phyloP scores from a whole-genome alignment of 257 asterid genomes.

The Scutellaria minor region DNA sequence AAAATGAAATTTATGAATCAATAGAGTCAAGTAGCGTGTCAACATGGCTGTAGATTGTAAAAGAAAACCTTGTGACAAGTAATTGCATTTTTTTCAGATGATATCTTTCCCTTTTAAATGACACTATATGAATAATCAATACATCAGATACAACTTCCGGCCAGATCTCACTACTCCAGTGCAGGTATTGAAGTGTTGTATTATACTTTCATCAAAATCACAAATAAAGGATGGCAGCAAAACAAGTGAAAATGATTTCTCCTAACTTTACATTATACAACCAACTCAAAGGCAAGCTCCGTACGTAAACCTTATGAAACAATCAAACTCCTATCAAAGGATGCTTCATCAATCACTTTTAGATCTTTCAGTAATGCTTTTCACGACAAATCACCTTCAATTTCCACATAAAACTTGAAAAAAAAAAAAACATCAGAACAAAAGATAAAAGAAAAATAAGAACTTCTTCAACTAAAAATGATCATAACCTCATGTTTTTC shows the following conservation, averaged over 20 bases:
- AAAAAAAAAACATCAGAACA: background rate
- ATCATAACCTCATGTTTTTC: slow-evolving; percentile 31
- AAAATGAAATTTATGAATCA: slow-evolving; percentile 23
- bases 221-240: slow-evolving; percentile 23
- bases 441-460: background rate
- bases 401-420: slow-evolving; percentile 28
- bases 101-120: slow-evolving; percentile 23
- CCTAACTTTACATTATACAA: slow-evolving; percentile 13
- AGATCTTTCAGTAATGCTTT: slow-evolving; percentile 10
- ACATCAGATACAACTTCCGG: slow-evolving; percentile 18
- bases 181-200: background rate
- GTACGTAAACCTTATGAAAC: background rate
- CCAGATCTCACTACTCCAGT: slow-evolving; percentile 25
- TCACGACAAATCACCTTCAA: slow-evolving; percentile 30
- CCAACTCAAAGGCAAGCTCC: slow-evolving; percentile 23
- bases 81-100: background rate
- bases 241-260: slow-evolving; percentile 7
- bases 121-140: slow-evolving; percentile 20
- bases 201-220: slow-evolving; percentile 16
- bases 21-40: slow-evolving; percentile 27
- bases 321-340: slow-evolving; percentile 10
- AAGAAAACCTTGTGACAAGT: background rate
- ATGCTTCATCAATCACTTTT: slow-evolving; percentile 12
- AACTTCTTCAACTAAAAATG: slow-evolving; percentile 18
- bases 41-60: slow-evolving; percentile 22